Percentiles rank a stretch among this genome's conserved stretches.
These are phyloP conservation scores for Populus hybrid DNA, from an alignment of 441 rosid genomes.

Conservation along the genomic window DNA sequence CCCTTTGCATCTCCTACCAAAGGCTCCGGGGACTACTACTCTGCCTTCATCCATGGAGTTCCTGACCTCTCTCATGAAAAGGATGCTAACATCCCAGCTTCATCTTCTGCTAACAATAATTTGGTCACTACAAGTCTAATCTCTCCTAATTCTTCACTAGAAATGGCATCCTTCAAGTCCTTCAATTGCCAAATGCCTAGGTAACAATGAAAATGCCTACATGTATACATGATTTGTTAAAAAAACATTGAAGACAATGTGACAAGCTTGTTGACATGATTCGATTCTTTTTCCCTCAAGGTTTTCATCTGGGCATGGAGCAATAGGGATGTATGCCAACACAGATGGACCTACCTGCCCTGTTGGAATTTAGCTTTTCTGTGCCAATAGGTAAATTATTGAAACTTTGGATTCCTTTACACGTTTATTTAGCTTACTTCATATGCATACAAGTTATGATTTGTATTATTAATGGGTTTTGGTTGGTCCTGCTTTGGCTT, in stretches of 20 bases:
- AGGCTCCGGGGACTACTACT: conserved; percentile 32
- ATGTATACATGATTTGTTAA: not conserved
- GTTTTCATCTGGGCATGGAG: conserved; percentile 58
- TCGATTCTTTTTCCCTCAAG: conserved; percentile 20
- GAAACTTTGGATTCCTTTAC: conserved; percentile 24
- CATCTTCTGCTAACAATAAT: conserved; percentile 28
- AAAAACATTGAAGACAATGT: not conserved
- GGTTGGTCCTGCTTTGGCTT: not conserved
- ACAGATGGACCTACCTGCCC: conserved; percentile 82
- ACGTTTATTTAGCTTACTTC: not conserved
- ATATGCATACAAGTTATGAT: conserved; percentile 3
- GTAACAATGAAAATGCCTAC: conserved; percentile 20
- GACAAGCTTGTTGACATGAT: not conserved
- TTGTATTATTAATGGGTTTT: conserved; percentile 1
- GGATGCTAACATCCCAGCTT: conserved; percentile 33
- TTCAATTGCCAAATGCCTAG: conserved; percentile 74
- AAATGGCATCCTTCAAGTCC: conserved; percentile 51
- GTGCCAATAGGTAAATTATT: conserved; percentile 24
- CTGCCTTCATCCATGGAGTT: conserved; percentile 25
- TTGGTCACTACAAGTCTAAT: conserved; percentile 28
- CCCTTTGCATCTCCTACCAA: conserved; percentile 59
- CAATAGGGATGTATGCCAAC: conserved; percentile 59
- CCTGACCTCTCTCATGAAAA: conserved; percentile 24
- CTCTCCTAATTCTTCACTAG: conserved; percentile 36
- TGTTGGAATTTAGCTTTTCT: conserved; percentile 59